Evolutionary conservation across 2,329 filamentous ascomycete genomes (phyloP).

Genomic region (Penicillium sp.): DNA sequence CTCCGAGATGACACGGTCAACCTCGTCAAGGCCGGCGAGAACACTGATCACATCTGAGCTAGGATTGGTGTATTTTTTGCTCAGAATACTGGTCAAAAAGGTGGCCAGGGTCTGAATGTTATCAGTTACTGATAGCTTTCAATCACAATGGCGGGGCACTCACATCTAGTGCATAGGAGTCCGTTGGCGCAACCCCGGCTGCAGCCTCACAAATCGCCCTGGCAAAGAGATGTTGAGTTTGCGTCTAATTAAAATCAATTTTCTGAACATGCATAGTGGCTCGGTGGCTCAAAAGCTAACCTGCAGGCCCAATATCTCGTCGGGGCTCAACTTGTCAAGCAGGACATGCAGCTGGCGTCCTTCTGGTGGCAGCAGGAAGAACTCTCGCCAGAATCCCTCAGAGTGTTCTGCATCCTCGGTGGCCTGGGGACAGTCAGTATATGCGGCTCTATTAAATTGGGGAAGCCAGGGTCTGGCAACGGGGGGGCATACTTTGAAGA

Average conservation of each 20-base stretch:
- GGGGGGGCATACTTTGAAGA: slow-evolving; percentile 62
- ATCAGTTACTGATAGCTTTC: slow-evolving; percentile 38
- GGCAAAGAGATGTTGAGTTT: slow-evolving; percentile 76
- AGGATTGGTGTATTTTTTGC: slow-evolving; percentile 90
- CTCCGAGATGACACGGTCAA: slow-evolving; percentile 83
- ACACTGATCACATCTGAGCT: slow-evolving; percentile 93
- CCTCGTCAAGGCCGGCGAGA: slow-evolving; percentile 82
- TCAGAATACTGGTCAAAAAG: slow-evolving; percentile 78
- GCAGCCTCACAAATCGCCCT: slow-evolving; percentile 71
- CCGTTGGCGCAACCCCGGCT: slow-evolving; percentile 59
- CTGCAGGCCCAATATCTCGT: slow-evolving; percentile 75
- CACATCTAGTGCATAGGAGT: slow-evolving; percentile 85
- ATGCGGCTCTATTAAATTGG: slow-evolving; percentile 5
- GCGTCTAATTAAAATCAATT: slow-evolving; percentile 46
- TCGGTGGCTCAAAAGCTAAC: slow-evolving; percentile 36
- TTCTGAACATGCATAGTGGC: neutral
- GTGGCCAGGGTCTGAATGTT: slow-evolving; percentile 74
- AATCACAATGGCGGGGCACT: slow-evolving; percentile 6
- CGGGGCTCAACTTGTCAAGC: slow-evolving; percentile 69
- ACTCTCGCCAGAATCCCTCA: slow-evolving; percentile 93
- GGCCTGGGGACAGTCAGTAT: slow-evolving; percentile 49
- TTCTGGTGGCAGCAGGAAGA: slow-evolving; percentile 88
- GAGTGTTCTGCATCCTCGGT: slow-evolving; percentile 69
- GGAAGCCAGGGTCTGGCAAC: neutral
- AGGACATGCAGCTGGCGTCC: slow-evolving; percentile 65